Percentiles rank a stretch among this genome's conserved stretches.
Evolutionary conservation across 1,284 basidiomycete species (phyloP).

Genomic region (Ceraceosorus guamensis): DNA sequence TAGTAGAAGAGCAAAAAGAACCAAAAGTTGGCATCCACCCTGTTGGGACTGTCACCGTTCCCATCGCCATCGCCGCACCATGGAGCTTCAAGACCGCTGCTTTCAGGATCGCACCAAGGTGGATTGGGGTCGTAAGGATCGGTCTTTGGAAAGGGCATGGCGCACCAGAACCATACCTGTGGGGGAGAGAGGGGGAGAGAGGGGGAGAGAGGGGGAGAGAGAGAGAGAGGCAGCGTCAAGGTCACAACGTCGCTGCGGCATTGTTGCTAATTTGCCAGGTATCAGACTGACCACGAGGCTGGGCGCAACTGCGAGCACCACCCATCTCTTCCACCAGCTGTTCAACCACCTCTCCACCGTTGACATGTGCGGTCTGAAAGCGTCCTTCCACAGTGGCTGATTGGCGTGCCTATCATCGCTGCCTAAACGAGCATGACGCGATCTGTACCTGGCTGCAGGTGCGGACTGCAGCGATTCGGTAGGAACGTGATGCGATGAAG

Average conservation of each 20-base stretch:
- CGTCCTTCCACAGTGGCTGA: slow-evolving; percentile 17
- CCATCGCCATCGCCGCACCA: no score
- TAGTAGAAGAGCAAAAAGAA: slow-evolving; percentile 48
- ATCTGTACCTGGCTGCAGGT: no score
- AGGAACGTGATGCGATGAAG: no score
- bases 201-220: background rate
- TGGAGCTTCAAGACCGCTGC: background rate
- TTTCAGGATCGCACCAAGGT: slow-evolving; percentile 30
- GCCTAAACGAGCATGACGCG: no score
- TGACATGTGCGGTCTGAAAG: slow-evolving; percentile 50
- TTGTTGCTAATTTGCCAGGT: background rate
- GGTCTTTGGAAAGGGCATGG: slow-evolving; percentile 54
- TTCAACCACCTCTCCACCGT: slow-evolving; percentile 52
- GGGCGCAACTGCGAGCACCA: slow-evolving; percentile 52
- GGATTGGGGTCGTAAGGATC: slow-evolving; percentile 49
- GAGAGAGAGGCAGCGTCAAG: no score
- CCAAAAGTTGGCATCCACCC: slow-evolving; percentile 40
- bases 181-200: background rate
- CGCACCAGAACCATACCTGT: slow-evolving; percentile 55
- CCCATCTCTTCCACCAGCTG: slow-evolving; percentile 54
- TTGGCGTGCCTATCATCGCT: no score
- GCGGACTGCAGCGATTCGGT: no score
- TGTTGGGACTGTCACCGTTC: no score
- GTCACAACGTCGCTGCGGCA: no score
- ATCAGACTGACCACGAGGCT: slow-evolving; percentile 52